Evolutionary conservation across 2,329 filamentous ascomycete species (phyloP), one percentile per base, ranked within the genome.

Genomic region (Pseudopithomyces chartarum): DNA sequence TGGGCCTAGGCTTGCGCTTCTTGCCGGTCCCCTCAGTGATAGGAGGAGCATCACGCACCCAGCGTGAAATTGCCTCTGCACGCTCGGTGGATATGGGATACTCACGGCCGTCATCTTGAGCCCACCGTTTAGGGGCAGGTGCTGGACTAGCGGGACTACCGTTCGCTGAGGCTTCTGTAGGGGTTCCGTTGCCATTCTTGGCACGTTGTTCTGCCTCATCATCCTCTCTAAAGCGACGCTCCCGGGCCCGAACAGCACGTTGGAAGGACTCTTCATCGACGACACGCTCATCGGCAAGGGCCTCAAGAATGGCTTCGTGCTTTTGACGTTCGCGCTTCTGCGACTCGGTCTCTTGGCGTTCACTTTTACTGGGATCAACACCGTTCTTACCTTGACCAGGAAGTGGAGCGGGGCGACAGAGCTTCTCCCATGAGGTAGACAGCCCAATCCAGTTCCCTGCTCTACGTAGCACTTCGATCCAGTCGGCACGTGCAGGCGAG

Each of bases 401-500:
- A 3, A 80, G 64, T 1, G 79, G 78, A 5, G 77, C 75, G n/a
- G 79, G 77, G 1, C 76, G 72, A 59, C 90, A 94, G 5, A 95
- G 82, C 1, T 78, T 79, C 60, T 93, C 90, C 91, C 91, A 95
- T 1, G 82, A 81, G 3, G 82, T 76, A 2, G 76, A 71, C 8
- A 95, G 81, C 6, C 84, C 81, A 50, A 94, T 82, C 88, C 88
- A 92, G 68, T 91, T 90, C 33, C 85, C 81, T 0, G 84, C 82
- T 29, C 85, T 84, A 0, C 87, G 84, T 10, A 95, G 74, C 0
- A 94, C 81, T 74, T 94, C 90, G 46, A 89, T 85, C 91, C 91
- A 96, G 75, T 96, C 91, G 2, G 88, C 85, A 50, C 90, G 86
- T 1, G 90, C 87, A 1, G 90, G 87, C 3, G 86, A 89, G 48